Base-by-base conservation (phyloP, 257 asterid species). In the Solanum paucissectum region DNA sequence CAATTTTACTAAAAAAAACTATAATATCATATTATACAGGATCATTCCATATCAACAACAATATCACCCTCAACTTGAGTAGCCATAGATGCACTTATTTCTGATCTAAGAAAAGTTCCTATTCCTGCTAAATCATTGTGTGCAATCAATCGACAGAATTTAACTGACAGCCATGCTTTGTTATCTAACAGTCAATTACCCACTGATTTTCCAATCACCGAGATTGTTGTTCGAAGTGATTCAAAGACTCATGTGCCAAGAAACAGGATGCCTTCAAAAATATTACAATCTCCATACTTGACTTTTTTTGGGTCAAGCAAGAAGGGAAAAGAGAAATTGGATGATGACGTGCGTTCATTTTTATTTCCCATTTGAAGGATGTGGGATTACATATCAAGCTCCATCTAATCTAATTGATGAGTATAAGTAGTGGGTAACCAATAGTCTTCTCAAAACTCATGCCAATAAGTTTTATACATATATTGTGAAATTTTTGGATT, bases 91-190 rank as follows among this genome's bases (percentile, higher is more conserved):
- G 21, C 1, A 16, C 60, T 52, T 52, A 16, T 52, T 23, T 14
- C 8, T 9, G 60, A 52, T 52, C 60, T 5, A 5, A 23, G 20
- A 49, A 49, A 49, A 13, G 58, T 14, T 16, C 1, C 23, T 52
- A 52, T 52, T 52, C 23, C 0, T 52, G 23, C 20, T 52, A 16
- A 14, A 16, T 3, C 9, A 16, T 52, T 6, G 62, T 5, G 23
- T 52, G 23, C 0, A 5, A 16, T 52, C 9, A 16, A 6, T 0
- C 0, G 1, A 52, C 21, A 52, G 1, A 8, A 52, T 52, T 18
- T 16, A 5, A 16, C 23, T 16, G 4, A 2, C 3, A 52, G 3
- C 0, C 62, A 52, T 49, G 60, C 7, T 52, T 52, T 16, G 62
- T 18, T 52, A 16, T 16, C 1, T 7, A 2, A 52, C 4, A 52